These are phyloP conservation scores for Aegilops tauschii DNA, from an alignment of 176 grass and related monocot genomes.

Conservation along the genomic window DNA sequence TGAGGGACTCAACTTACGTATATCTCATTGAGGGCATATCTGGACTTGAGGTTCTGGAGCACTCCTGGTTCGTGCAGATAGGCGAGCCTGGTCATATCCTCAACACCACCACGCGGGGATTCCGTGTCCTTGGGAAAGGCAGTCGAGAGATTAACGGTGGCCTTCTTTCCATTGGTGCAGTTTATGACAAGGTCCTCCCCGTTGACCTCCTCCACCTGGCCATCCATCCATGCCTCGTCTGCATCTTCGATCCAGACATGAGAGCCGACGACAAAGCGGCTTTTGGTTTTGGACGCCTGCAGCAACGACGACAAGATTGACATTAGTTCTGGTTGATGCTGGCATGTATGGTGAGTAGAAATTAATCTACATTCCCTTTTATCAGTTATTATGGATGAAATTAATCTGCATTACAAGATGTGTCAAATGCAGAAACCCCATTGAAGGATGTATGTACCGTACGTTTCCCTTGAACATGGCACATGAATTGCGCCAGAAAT, in stretches of 20 bases:
- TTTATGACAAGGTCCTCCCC: slow-evolving; percentile 63
- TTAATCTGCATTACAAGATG: no score
- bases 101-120: slow-evolving; percentile 70
- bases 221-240: slow-evolving; percentile 92
- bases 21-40: slow-evolving; percentile 79
- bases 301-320: background rate
- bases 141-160: slow-evolving; percentile 37
- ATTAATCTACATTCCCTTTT: background rate
- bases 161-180: slow-evolving; percentile 73
- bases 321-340: no score
- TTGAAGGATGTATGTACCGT: no score
- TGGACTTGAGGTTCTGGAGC: slow-evolving; percentile 82
- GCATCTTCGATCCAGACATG: slow-evolving; percentile 83
- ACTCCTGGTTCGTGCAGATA: slow-evolving; percentile 92
- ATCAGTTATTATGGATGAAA: background rate
- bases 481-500: background rate
- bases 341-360: background rate
- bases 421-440: background rate
- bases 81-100: slow-evolving; percentile 93
- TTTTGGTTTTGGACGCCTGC: slow-evolving; percentile 62
- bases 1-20: slow-evolving; percentile 63
- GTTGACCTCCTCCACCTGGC: slow-evolving; percentile 59
- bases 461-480: no score
- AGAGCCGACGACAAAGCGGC: slow-evolving; percentile 69
- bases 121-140: slow-evolving; percentile 85